A percentile compares a stretch with the other conserved stretches of the same genome.
These are phyloP conservation scores for Parietaria judaica DNA, from an alignment of 306 rosid species.

Conservation along the genomic window DNA sequence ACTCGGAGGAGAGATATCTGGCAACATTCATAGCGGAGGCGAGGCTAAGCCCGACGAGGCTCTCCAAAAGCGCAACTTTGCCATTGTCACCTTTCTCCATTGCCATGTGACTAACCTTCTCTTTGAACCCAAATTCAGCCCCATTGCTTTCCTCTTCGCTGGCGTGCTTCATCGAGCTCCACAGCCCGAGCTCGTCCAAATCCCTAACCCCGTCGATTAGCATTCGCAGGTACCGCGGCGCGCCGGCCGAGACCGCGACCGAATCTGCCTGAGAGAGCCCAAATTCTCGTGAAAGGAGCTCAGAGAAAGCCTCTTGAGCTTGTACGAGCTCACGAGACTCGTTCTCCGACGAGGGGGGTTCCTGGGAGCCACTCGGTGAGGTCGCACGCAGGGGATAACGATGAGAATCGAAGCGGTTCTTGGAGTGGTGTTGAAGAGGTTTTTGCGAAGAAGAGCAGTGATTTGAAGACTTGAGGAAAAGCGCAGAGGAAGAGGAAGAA, in stretches of 20 bases:
- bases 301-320: conserved; percentile 49
- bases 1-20: conserved; percentile 45
- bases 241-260: conserved; percentile 33
- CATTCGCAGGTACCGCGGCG: conserved; percentile 53
- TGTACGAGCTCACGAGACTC: conserved; percentile 13
- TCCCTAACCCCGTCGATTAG: conserved; percentile 60
- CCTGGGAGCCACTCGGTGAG: conserved; percentile 1
- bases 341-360: background rate
- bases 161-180: conserved; percentile 19
- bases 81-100: conserved; percentile 63
- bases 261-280: conserved; percentile 56
- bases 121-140: conserved; percentile 30
- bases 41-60: conserved; percentile 53
- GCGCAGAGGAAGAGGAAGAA: conserved; percentile 2
- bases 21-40: conserved; percentile 77
- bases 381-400: conserved; percentile 18
- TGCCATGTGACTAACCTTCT: conserved; percentile 50
- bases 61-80: conserved; percentile 72
- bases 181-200: conserved; percentile 55
- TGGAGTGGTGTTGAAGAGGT: conserved; percentile 3
- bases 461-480: background rate
- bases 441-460: background rate
- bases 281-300: conserved; percentile 30
- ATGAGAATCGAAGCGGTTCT: background rate
- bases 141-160: background rate